Base-by-base conservation (phyloP, 2,329 filamentous ascomycete species). In the Ilyonectria destructans region DNA sequence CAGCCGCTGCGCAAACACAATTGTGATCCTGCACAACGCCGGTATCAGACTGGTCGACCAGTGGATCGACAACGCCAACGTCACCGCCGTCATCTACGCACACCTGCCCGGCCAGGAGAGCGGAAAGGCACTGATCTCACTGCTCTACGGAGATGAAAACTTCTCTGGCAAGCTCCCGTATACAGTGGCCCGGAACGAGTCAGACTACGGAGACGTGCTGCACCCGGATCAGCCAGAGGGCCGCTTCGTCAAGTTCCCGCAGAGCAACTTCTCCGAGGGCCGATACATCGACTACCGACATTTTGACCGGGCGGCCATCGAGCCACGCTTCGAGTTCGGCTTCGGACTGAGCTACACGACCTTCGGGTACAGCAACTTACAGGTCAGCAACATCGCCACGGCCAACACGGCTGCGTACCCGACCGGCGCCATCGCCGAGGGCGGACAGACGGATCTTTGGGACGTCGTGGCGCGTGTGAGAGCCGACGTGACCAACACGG, bases 81-180 rank as follows among this genome's bases (percentile, higher is more conserved):
- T 90, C 3, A 85, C 92, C 13, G 91, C 92, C 1, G 80, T 91
- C 7, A 82, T 92, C 13, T 90, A 92, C 76, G 88, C 89, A 0
- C 90, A 90, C 1, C 84, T 88, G 21, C 85, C 90, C 1, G 78
- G 82, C 90, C 5, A 81, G 93, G 90, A 92, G 69, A 86, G 85
- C 21, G 91, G 91, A 6, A 80, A 82, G 7, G 85, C 88, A 0
- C 74, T 91, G 1, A 84, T 87, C 0, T 81, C 85, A 9, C 77
- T 92, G 2, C 80, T 92, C 0, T 91, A 90, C 72, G 90, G 89
- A 29, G 85, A 88, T 13, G 82, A 84, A 19, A 81, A 75, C 29
- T 86, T 86, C 40, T 84, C 84, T 0, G 90, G 89, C 2, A 88
- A 89, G 62, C 82, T 92, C 0, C 89, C 90, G 0, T 92, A 92